These are phyloP conservation scores for Trametes meyenii DNA, from an alignment of 768 basidiomycete species.

Conservation along the genomic window DNA sequence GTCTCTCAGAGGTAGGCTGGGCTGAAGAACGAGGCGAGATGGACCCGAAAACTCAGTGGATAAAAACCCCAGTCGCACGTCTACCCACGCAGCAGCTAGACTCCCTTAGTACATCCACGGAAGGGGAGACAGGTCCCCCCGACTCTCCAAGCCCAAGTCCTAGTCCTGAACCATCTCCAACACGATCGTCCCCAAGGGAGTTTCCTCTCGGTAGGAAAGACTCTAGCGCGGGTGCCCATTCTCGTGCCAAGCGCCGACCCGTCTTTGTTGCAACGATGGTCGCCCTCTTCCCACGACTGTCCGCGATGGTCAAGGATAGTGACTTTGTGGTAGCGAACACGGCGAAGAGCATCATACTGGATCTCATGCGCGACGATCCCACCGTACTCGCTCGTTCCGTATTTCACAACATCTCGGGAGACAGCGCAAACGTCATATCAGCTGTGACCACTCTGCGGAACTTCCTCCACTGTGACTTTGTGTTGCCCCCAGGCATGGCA, in stretches of 20 bases:
- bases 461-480: conserved; percentile 56
- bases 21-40: conserved; percentile 56
- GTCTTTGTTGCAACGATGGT: conserved; percentile 68
- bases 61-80: conserved; percentile 66
- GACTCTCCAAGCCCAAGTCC: conserved; percentile 25
- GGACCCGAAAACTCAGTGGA: conserved; percentile 60
- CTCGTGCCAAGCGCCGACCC: conserved; percentile 56
- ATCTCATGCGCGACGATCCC: conserved; percentile 77
- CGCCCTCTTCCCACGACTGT: conserved; percentile 55
- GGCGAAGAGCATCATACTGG: conserved; percentile 59
- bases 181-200: conserved; percentile 42
- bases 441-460: conserved; percentile 58
- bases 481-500: conserved; percentile 64
- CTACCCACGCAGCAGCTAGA: conserved; percentile 61
- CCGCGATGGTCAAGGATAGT: conserved; percentile 53
- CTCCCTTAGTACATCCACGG: conserved; percentile 42
- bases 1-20: conserved; percentile 78
- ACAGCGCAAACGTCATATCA: conserved; percentile 46
- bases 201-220: conserved; percentile 8
- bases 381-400: conserved; percentile 63
- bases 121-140: conserved; percentile 29
- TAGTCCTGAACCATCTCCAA: conserved; percentile 29
- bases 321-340: conserved; percentile 57
- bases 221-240: conserved; percentile 47
- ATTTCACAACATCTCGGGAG: conserved; percentile 59